A percentile compares a stretch with the other conserved stretches of the same genome.
Conservation (phyloP, 306 rosid species). For the Ammopiptanthus mongolicus region DNA sequence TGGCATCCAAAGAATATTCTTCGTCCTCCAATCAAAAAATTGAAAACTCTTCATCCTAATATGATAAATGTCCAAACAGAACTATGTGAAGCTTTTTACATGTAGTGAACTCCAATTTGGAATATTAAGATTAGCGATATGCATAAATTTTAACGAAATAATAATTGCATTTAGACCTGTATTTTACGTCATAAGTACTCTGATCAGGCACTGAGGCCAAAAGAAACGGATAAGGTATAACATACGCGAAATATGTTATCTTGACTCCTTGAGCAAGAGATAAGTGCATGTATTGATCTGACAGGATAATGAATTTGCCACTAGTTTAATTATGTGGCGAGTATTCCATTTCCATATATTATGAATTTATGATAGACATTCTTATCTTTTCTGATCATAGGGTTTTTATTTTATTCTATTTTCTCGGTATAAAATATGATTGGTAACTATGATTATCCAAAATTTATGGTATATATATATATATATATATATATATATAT, state of each 20-base stretch:
- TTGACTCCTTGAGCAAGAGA: not conserved
- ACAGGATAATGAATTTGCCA: not conserved
- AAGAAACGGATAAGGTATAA: not conserved
- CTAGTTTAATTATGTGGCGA: constrained; percentile 5
- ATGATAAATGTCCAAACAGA: not conserved
- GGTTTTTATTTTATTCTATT: not conserved
- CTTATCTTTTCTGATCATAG: not conserved
- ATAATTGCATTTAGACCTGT: not conserved
- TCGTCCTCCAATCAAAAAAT: too few species aligned
- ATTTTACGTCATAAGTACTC: not conserved
- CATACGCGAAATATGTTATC: not conserved
- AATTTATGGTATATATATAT: too few species aligned
- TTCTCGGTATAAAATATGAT: not conserved
- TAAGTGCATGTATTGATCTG: not conserved
- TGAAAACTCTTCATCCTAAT: not conserved
- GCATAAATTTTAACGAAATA: not conserved
- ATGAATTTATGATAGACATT: not conserved
- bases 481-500: too few species aligned
- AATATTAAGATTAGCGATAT: not conserved
- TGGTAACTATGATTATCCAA: not conserved
- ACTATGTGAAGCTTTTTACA: not conserved
- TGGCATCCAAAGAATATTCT: not conserved
- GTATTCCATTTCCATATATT: not conserved
- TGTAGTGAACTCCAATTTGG: not conserved
- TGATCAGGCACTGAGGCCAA: not conserved